These are phyloP conservation scores for Rhizopus microsporus DNA, from an alignment of 371 early-diverging fungal genomes.

Conservation along the genomic window DNA sequence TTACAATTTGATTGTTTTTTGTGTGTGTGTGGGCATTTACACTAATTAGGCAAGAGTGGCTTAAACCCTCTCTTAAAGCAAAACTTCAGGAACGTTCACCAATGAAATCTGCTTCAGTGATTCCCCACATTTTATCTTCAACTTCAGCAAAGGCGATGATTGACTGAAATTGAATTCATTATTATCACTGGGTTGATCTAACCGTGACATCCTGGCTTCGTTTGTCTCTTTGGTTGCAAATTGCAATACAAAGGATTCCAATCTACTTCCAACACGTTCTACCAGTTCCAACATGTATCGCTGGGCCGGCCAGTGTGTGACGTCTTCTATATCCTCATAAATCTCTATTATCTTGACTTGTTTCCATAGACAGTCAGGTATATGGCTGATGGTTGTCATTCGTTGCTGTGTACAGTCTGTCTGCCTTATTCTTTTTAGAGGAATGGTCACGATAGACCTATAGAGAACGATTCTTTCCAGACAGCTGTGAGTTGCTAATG, in stretches of 20 bases:
- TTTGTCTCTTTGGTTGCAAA: constrained; percentile 22
- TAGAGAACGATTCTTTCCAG: constrained; percentile 10
- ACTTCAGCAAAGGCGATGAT: constrained; percentile 8
- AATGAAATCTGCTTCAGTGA: constrained; percentile 12
- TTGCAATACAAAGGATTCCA: constrained; percentile 16
- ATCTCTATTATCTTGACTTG: constrained; percentile 18
- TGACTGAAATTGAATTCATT: constrained; percentile 2
- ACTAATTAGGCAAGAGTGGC: neutral
- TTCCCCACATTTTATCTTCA: constrained; percentile 12
- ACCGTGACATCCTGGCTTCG: neutral
- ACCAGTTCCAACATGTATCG: constrained; percentile 17
- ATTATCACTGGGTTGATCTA: constrained; percentile 3
- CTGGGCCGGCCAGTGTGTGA: constrained; percentile 4
- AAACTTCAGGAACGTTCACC: constrained; percentile 17
- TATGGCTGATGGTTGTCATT: constrained; percentile 11
- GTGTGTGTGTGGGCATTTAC: neutral
- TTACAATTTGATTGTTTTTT: neutral
- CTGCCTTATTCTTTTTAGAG: neutral
- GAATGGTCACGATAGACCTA: constrained; percentile 10
- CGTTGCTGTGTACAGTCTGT: constrained; percentile 1
- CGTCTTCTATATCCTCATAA: constrained; percentile 25
- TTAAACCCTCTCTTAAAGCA: neutral
- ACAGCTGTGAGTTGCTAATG: neutral
- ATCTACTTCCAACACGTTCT: constrained; percentile 5
- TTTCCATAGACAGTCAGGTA: constrained; percentile 15